These are phyloP conservation scores for Penicillium sp. DNA, from an alignment of 2,329 filamentous ascomycete species.

Conservation along the genomic window DNA sequence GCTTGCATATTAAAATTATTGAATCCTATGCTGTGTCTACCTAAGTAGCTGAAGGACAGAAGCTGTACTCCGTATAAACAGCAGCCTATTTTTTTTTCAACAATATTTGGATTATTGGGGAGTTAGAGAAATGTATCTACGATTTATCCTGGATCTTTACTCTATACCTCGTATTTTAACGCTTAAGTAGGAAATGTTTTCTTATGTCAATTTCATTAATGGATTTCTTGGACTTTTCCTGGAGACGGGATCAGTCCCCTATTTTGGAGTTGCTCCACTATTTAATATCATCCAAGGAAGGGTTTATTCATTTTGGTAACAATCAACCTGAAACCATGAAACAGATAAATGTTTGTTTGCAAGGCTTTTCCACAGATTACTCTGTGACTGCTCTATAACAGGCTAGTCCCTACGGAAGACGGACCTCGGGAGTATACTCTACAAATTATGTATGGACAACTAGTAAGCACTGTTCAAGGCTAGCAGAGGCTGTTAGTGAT, in stretches of 20 bases:
- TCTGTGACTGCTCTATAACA: background rate
- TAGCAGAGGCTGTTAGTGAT: background rate
- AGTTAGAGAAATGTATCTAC: background rate
- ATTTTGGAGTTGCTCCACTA: background rate
- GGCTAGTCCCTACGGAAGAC: too few relatives aligned
- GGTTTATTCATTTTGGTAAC: background rate
- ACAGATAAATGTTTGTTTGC: background rate
- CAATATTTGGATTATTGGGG: background rate
- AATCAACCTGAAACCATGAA: constrained; percentile 1
- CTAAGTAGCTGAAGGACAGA: background rate
- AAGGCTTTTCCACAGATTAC: background rate
- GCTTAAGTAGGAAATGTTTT: background rate
- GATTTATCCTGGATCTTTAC: background rate
- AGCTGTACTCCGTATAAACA: background rate
- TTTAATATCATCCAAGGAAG: background rate
- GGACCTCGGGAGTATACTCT: background rate
- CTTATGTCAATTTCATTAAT: background rate
- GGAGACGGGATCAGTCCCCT: background rate
- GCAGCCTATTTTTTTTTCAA: background rate
- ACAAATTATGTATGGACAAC: background rate
- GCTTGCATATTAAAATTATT: background rate
- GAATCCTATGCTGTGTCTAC: background rate
- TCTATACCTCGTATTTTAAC: background rate
- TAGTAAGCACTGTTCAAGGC: background rate
- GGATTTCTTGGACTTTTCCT: background rate